phyloP scores from a whole-genome alignment of 2,329 filamentous ascomycete species.

The Aspergillus terreus region DNA sequence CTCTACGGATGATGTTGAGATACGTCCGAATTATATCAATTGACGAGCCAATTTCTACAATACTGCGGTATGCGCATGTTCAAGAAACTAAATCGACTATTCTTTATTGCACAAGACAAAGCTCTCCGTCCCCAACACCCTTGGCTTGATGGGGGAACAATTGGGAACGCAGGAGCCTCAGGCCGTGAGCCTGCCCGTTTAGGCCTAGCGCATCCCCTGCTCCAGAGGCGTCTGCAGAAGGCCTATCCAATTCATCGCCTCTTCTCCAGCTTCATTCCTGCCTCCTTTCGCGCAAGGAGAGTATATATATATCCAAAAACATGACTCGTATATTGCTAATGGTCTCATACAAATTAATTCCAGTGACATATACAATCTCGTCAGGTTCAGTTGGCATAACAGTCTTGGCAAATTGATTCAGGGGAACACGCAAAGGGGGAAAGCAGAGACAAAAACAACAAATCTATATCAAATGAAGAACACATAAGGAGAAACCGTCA shows the following conservation, averaged over 20 bases:
- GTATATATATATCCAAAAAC: neutral
- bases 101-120: neutral
- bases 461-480: neutral
- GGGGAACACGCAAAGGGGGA: neutral
- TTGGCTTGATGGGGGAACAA: neutral
- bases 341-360: neutral
- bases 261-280: neutral
- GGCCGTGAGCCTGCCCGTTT: neutral
- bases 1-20: too few species aligned
- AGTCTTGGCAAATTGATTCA: neutral
- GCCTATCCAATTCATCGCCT: neutral
- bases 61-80: neutral
- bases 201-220: neutral
- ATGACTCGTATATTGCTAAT: neutral
- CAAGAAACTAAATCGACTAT: neutral
- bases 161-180: neutral
- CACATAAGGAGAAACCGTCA: neutral
- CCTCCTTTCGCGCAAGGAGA: neutral
- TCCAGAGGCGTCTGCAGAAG: neutral
- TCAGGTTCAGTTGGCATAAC: neutral
- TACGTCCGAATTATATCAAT: neutral
- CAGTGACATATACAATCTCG: neutral
- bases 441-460: neutral
- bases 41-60: neutral
- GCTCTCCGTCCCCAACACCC: too few species aligned